Conservation (phyloP, 2,329 filamentous ascomycete genomes). For the Aureobasidium sp. region DNA sequence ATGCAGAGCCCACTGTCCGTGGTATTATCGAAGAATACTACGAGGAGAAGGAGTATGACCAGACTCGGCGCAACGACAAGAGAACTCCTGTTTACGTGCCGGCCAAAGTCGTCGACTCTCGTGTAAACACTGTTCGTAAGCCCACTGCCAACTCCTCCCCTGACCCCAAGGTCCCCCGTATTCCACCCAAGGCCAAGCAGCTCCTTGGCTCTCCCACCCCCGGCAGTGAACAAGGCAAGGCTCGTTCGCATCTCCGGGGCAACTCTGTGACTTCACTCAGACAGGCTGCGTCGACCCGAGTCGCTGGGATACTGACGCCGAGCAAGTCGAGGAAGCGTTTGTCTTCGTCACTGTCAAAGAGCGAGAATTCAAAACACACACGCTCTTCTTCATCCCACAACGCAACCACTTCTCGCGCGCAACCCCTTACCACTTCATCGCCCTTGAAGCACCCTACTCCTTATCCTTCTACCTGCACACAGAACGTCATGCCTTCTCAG, state of each 20-base stretch:
- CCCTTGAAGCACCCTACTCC: background rate
- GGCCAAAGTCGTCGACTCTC: background rate
- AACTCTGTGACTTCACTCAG: background rate
- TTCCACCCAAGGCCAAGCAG: conserved; percentile 12
- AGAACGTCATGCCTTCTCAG: background rate
- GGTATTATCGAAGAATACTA: conserved; percentile 35
- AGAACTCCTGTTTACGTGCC: conserved; percentile 24
- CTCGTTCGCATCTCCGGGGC: too few species aligned
- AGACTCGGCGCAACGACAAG: conserved; percentile 30
- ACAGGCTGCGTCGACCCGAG: background rate
- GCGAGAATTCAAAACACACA: background rate
- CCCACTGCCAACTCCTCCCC: background rate
- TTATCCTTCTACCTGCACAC: background rate
- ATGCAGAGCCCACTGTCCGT: conserved; percentile 32
- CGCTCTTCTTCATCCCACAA: background rate
- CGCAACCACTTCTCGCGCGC: background rate
- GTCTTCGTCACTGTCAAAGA: background rate
- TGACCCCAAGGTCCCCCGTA: background rate
- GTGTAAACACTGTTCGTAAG: background rate
- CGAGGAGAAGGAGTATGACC: conserved; percentile 27
- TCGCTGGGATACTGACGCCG: background rate
- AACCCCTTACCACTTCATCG: background rate
- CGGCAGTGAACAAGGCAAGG: conserved; percentile 11
- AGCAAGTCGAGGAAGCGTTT: background rate
- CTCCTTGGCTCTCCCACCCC: conserved; percentile 9